phyloP scores from a whole-genome alignment of 495 filamentous ascomycete species.

The Penicillium argentinense region DNA sequence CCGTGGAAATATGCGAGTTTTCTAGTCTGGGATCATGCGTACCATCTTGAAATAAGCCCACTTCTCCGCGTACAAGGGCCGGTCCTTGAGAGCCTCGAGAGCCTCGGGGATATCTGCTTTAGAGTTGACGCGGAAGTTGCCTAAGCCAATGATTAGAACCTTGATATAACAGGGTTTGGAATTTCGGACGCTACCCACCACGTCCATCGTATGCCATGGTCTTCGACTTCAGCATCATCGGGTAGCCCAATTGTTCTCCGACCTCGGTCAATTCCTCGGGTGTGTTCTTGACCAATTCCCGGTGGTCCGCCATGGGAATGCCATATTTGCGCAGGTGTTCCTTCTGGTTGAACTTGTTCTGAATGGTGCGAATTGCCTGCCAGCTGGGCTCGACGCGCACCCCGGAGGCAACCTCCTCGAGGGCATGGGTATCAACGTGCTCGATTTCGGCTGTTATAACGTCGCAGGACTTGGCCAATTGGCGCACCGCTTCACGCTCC shows the following conservation, averaged over 20 bases:
- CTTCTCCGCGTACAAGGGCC: conserved; percentile 84
- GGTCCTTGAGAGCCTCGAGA: conserved; percentile 63
- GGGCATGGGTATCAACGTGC: conserved; percentile 90
- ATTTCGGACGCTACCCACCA: conserved; percentile 36
- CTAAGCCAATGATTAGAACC: conserved; percentile 18
- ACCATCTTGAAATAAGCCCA: conserved; percentile 80
- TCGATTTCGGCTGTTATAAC: conserved; percentile 97
- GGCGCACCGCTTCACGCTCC: conserved; percentile 69
- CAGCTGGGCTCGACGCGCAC: conserved; percentile 78
- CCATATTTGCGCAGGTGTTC: conserved; percentile 65
- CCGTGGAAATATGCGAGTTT: neutral
- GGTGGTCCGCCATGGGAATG: conserved; percentile 71
- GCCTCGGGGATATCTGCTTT: conserved; percentile 68
- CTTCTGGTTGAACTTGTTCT: conserved; percentile 96
- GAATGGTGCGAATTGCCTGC: conserved; percentile 86
- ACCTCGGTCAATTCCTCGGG: conserved; percentile 61
- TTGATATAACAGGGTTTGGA: neutral
- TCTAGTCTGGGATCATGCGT: neutral
- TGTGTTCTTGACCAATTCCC: conserved; percentile 54
- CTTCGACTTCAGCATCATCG: conserved; percentile 92
- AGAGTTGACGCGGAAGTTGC: conserved; percentile 77
- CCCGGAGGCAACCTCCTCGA: conserved; percentile 75
- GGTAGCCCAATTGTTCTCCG: conserved; percentile 69
- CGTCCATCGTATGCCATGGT: conserved; percentile 94
- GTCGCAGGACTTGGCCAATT: conserved; percentile 76